Percentiles rank a stretch among this genome's conserved stretches.
phyloP scores from a whole-genome alignment of 1,284 basidiomycete genomes.

The Naganishia liquefaciens region DNA sequence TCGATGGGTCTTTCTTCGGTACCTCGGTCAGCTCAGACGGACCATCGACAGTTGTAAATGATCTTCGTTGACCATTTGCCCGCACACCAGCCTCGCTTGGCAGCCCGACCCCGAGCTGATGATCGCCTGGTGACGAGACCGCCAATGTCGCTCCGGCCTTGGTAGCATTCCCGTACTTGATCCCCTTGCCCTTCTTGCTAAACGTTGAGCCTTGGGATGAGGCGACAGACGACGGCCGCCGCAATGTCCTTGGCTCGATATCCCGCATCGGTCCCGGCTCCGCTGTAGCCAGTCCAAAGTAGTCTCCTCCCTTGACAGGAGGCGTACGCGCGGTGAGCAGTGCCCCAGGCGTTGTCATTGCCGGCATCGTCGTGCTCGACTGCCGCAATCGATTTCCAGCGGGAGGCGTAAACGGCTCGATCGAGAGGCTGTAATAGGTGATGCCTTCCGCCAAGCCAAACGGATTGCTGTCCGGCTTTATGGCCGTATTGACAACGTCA shows the following conservation, averaged over 20 bases:
- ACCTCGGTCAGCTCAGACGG: neutral
- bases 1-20: neutral
- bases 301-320: slow-evolving; percentile 1
- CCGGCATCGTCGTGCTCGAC: slow-evolving; percentile 21
- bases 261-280: neutral
- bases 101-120: neutral
- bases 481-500: slow-evolving; percentile 75
- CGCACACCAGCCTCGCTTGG: neutral
- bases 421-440: slow-evolving; percentile 89
- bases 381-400: slow-evolving; percentile 28
- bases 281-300: slow-evolving; percentile 2
- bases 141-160: slow-evolving; percentile 28
- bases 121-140: neutral
- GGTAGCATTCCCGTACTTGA: slow-evolving; percentile 23
- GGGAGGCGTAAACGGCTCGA: slow-evolving; percentile 79
- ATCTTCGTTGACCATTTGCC: neutral
- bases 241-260: neutral
- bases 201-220: slow-evolving; percentile 27
- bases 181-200: slow-evolving; percentile 26
- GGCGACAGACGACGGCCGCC: slow-evolving; percentile 26
- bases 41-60: neutral
- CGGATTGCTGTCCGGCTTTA: slow-evolving; percentile 42
- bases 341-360: slow-evolving; percentile 21
- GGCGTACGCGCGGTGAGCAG: neutral
- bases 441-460: slow-evolving; percentile 76